Conservation (phyloP, 352 stramenopile genomes). For the Thraustochytrium striatum region DNA sequence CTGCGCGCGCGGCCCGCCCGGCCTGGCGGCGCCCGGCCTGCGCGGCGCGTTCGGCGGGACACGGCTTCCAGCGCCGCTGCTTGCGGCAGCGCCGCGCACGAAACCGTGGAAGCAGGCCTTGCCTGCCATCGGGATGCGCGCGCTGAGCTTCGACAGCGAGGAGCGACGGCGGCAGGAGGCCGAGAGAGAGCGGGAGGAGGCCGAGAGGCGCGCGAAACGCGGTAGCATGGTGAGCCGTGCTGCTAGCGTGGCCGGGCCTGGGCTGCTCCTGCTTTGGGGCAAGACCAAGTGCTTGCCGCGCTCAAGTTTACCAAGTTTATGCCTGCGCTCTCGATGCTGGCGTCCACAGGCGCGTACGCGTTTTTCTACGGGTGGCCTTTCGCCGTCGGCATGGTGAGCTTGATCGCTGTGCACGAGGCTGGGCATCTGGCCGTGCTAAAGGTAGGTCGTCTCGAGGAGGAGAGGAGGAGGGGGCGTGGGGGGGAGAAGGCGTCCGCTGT, state of each 20-base stretch:
- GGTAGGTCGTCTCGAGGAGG: neutral
- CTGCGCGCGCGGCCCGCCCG: too few relatives aligned
- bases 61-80: too few relatives aligned
- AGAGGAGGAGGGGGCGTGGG: slow-evolving; percentile 56
- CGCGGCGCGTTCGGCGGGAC: too few relatives aligned
- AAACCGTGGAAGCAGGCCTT: too few relatives aligned
- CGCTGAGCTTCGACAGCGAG: too few relatives aligned
- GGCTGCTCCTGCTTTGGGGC: slow-evolving; percentile 50
- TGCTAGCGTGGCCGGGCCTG: neutral
- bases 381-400: slow-evolving; percentile 66
- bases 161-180: neutral
- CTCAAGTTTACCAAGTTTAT: slow-evolving; percentile 76
- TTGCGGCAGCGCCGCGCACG: too few relatives aligned
- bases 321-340: slow-evolving; percentile 65
- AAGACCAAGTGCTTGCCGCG: slow-evolving; percentile 71
- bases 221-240: neutral
- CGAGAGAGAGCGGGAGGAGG: neutral
- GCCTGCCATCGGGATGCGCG: too few relatives aligned
- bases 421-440: slow-evolving; percentile 58
- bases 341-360: slow-evolving; percentile 66
- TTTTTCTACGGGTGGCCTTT: slow-evolving; percentile 70
- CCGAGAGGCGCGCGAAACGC: neutral
- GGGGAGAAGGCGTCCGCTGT: neutral
- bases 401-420: slow-evolving; percentile 68
- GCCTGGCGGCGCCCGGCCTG: too few relatives aligned